Evolutionary conservation across 805 yeast species (phyloP), one percentile per base, ranked within the genome.

Genomic region (Zygotorulaspora sp.): DNA sequence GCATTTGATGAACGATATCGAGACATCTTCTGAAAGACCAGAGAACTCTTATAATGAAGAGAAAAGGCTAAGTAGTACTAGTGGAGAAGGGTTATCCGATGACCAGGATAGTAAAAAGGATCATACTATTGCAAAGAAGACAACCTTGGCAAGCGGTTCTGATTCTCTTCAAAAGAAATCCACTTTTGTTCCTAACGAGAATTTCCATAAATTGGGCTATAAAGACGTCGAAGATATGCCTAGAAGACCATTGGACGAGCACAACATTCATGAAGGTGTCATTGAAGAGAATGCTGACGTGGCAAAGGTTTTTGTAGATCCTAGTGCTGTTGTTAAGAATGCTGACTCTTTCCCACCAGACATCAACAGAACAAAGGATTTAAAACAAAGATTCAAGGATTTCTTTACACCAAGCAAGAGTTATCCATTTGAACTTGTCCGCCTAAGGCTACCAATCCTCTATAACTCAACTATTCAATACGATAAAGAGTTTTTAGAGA

Each of bases 341-440:
- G 51, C 54, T 8, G 41, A 41, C 3, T 53, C 63, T 6, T 53
- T 58, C 39, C 60, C 52, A 35, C 54, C 50, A 30, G 53, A 43
- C 38, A 12, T 52, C 33, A 32, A 43, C 36, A 15, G 50, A 43
- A 37, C 40, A 33, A 26, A 38, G 31, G 26, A 52, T 31, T 19
- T 35, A 49, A 23, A 47, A 27, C 32, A 21, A 38, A 38, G 59
- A 45, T 8, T 57, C 5, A 39, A 45, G 20, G 62, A 66, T 43
- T 72, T 75, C 58, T 72, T 74, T 62, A 53, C 58, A 26, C 82
- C 82, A 24, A 62, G 61, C 47, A 49, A 53, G 25, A 54, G 65
- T 12, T 73, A 72, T 49, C 60, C 71, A 14, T 77, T 75, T 47
- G 70, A 68, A 23, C 41, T 54, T 29, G 52, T 75, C 16, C 70